Evolutionary conservation across 225 moss, liverwort and hornwort species (phyloP).

Genomic region (Neckera pumila): DNA sequence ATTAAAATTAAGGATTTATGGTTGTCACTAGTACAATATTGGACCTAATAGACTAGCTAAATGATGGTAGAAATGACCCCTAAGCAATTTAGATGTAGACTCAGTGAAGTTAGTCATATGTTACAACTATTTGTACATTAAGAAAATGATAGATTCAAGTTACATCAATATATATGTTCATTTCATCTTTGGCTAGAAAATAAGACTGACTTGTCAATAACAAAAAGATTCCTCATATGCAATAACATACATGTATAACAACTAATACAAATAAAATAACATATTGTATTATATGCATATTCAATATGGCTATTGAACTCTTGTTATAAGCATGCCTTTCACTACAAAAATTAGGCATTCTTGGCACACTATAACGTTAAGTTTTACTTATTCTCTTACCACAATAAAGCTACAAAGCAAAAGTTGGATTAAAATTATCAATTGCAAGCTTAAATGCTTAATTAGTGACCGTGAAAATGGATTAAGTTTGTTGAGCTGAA

Average conservation of each 20-base stretch:
- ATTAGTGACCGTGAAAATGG: fast-evolving
- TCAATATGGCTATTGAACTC: neutral
- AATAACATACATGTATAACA: neutral
- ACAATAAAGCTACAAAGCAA: neutral
- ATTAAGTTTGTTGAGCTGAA: neutral
- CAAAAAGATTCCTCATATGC: too few relatives aligned
- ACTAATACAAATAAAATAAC: too few relatives aligned
- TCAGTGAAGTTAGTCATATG: neutral
- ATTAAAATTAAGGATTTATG: neutral
- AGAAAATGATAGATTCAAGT: neutral
- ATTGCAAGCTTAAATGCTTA: too few relatives aligned
- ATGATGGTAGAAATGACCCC: neutral
- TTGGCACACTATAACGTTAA: neutral
- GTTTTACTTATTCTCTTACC: fast-evolving
- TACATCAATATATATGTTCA: neutral
- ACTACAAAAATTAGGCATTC: neutral
- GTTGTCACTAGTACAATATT: neutral
- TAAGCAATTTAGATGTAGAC: neutral
- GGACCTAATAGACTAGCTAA: neutral
- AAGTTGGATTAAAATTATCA: neutral
- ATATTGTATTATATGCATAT: neutral
- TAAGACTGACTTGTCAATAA: fast-evolving
- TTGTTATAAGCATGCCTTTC: neutral
- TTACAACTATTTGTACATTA: too few relatives aligned
- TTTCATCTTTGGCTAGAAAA: neutral